Evolutionary conservation across 805 yeast genomes (phyloP).

Genomic region (Candida ipomoeae): DNA sequence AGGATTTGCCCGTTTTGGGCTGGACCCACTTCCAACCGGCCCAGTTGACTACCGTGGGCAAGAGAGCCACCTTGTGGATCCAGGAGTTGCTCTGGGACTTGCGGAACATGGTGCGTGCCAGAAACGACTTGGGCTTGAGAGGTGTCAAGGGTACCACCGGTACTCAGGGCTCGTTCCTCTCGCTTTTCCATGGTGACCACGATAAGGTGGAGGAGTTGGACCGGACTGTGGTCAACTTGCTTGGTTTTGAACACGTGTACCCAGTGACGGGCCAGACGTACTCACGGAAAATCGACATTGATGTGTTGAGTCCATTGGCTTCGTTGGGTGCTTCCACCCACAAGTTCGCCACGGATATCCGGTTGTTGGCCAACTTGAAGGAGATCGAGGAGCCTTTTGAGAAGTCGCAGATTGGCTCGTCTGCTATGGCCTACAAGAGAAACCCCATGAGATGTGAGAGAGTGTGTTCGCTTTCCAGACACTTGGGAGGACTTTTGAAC

Average conservation of each 20-base stretch:
- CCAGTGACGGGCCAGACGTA: constrained; percentile 99
- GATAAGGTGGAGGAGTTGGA: constrained; percentile 93
- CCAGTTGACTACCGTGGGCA: constrained; percentile 96
- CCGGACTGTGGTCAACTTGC: constrained; percentile 83
- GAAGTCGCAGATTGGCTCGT: constrained; percentile 95
- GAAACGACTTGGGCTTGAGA: constrained; percentile 92
- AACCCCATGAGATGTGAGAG: constrained; percentile 99
- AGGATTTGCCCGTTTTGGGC: constrained; percentile 94
- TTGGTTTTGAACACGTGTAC: constrained; percentile 92
- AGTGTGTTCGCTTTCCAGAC: constrained; percentile 97
- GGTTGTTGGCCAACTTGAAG: constrained; percentile 92
- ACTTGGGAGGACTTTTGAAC: constrained; percentile 82
- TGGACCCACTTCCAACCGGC: constrained; percentile 99
- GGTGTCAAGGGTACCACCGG: constrained; percentile 99
- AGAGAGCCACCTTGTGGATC: constrained; percentile 95
- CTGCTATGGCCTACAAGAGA: constrained; percentile 99
- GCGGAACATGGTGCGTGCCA: constrained; percentile 91
- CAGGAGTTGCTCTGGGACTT: constrained; percentile 98
- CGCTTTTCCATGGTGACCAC: constrained; percentile 94
- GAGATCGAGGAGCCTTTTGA: constrained; percentile 98
- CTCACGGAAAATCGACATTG: constrained; percentile 96
- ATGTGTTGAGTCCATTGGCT: constrained; percentile 85
- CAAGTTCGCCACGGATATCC: constrained; percentile 95
- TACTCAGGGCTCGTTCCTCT: constrained; percentile 94
- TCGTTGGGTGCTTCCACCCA: constrained; percentile 95